Conservation (phyloP, 2,329 filamentous ascomycete species). For the Sclerotinia nivalis region DNA sequence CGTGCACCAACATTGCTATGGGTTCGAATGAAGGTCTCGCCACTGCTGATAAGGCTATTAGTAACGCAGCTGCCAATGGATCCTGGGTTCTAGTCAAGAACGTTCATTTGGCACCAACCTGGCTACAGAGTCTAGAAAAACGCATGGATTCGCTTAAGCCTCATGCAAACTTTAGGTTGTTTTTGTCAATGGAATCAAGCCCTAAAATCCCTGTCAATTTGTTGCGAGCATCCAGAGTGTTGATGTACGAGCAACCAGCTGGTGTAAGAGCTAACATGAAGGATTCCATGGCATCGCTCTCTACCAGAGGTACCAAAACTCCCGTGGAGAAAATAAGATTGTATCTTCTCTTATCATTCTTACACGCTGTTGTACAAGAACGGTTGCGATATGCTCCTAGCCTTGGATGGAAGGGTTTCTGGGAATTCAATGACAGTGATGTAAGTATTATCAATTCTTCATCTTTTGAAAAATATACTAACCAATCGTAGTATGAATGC, state of each 20-base stretch:
- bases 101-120: constrained; percentile 91
- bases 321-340: constrained; percentile 89
- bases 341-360: constrained; percentile 87
- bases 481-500: constrained; percentile 77
- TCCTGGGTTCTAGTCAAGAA: constrained; percentile 99
- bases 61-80: constrained; percentile 85
- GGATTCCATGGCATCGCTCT: constrained; percentile 85
- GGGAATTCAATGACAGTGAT: constrained; percentile 99
- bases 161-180: constrained; percentile 87
- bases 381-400: constrained; percentile 89
- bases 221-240: constrained; percentile 84
- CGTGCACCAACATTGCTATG: constrained; percentile 98
- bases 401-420: constrained; percentile 97
- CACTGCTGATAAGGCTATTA: constrained; percentile 93
- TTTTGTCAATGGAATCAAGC: constrained; percentile 97
- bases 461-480: constrained; percentile 61
- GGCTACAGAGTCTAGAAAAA: constrained; percentile 97
- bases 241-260: constrained; percentile 98
- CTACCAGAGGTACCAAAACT: constrained; percentile 71
- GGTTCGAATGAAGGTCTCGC: constrained; percentile 93
- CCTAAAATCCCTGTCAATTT: constrained; percentile 96
- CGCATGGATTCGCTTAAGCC: constrained; percentile 93
- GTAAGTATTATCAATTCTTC: constrained; percentile 58
- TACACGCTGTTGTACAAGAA: constrained; percentile 96
- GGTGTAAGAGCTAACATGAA: constrained; percentile 98